Evolutionary conservation across 1,284 basidiomycete species (phyloP), one percentile per base, ranked within the genome.

Genomic region (Chondrostereum purpureum): DNA sequence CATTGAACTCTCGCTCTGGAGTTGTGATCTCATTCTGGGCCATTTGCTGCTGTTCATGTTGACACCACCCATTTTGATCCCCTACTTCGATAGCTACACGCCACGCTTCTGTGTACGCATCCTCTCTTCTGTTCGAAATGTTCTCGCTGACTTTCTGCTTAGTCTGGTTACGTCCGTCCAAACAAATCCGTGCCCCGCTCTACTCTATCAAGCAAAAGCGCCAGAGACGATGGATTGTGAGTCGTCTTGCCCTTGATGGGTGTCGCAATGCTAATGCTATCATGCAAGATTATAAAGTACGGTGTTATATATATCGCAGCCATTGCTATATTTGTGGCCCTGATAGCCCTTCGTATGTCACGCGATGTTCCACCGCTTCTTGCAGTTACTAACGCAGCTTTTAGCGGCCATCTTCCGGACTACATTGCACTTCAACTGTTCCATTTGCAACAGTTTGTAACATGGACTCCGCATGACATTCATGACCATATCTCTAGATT

Each of bases 151-250:
- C 55, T 47, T 10, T 22, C 16, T 37, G 19, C 27, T 31, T 51
- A 86, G 85, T 92, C 72, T 90, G 88, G 88, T 63, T 90, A 44
- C 81, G 85, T 21, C 86, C 87, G 19, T 88, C 88, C 46, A 89
- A 90, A 60, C 90, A 95, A 67, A 95, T 96, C 58, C 88, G 91
- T 50, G 86, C 92, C 2, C 95, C 95, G 3, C 75, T 99, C 58
- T 99, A 92, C 67, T 88, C 88, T 43, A 76, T 88, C 60, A 90
- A 90, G 65, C 88, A 92, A 66, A 87, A 84, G 65, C 79, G 80
- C 59, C 87, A 90, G 63, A 80, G 92, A 50, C 78, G 89, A 48
- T 85, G 85, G 75, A 93, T 93, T 57, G 89, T 93, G 55, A 62
- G 37, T 49, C 2, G 39, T 35, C 4, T 14, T 33, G 33, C 42